Percentiles rank a stretch among this genome's conserved stretches.
phyloP scores from a whole-genome alignment of 1,139 yeast genomes.

The Meyerozyma guilliermondii region DNA sequence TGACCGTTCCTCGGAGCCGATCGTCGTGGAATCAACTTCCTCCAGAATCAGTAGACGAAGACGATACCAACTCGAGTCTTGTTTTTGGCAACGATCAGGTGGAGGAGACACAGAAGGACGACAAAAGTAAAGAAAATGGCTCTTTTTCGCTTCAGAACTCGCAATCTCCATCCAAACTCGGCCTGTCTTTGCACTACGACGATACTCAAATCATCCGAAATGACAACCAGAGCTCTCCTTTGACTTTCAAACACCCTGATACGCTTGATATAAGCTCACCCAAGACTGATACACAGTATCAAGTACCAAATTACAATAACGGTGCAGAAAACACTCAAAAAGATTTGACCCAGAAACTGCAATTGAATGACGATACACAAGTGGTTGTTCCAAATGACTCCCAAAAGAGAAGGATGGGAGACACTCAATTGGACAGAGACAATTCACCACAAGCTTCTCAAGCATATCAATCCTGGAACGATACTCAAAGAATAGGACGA shows the following conservation, averaged over 20 bases:
- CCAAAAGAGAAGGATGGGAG: neutral
- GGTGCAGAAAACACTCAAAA: neutral
- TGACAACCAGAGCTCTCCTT: neutral
- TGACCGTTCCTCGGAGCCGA: constrained; percentile 1
- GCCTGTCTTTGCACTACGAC: neutral
- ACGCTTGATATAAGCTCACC: neutral
- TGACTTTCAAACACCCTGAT: neutral
- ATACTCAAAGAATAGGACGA: no score
- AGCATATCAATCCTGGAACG: no score
- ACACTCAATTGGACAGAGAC: no score
- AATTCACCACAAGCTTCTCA: no score
- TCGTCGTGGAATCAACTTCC: constrained; percentile 1
- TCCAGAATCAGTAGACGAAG: constrained; percentile 2
- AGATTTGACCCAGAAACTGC: neutral
- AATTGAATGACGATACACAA: neutral
- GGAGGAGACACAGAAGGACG: constrained; percentile 3
- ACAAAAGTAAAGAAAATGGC: neutral
- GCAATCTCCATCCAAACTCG: neutral
- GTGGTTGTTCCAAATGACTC: neutral
- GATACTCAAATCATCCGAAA: neutral
- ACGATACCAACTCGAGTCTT: constrained; percentile 16
- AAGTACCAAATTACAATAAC: neutral
- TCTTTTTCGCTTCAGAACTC: neutral
- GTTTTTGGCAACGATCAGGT: constrained; percentile 18
- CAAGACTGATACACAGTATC: no score